Evolutionary conservation across 2,329 filamentous ascomycete genomes (phyloP), one percentile per base, ranked within the genome.

Genomic region (Clonostachys rhizophaga): DNA sequence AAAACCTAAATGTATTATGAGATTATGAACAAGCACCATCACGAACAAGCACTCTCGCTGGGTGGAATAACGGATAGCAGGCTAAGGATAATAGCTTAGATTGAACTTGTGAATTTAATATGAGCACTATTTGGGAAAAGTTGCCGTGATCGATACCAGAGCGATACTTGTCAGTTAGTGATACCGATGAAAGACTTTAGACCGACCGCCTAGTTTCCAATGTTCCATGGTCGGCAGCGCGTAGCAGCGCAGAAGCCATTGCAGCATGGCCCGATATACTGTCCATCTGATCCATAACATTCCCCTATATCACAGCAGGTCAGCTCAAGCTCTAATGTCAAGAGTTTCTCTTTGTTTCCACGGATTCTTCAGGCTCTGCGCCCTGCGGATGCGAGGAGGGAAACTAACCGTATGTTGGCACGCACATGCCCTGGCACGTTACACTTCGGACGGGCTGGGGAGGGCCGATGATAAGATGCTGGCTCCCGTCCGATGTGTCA

Each of bases 401-500:
- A 14, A 17, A 55, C 54, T 51, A 48, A 63, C 68, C 57, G 45
- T 68, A 71, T 6, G 60, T 67, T 3, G 61, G 50, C n/a, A 75
- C 59, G 52, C 70, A 77, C 4, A 58, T 52, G 46, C 71, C 69
- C 45, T 61, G 52, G 58, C 72, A 75, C 52, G 61, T 67, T 18
- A 76, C 70, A 13, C 60, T 61, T 6, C 57, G 57, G 45, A 78
- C 63, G 5, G 67, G 65, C 55, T 70, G 64, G 5, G 74, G 70
- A 18, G 73, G 72, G 0, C 69, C 68, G 20, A 78, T 62, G 9
- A 66, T 55, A 18, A 78, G 60, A 47, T 70, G 66, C 52, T 68
- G 62, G 14, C 61, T 51, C 10, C 67, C 68, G 46, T 57, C 55
- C 14, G 54, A 53, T 12, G 49, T 45, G 37, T 53, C 45, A 12